Conservation (phyloP, 495 filamentous ascomycete genomes). For the Physcia stellaris region DNA sequence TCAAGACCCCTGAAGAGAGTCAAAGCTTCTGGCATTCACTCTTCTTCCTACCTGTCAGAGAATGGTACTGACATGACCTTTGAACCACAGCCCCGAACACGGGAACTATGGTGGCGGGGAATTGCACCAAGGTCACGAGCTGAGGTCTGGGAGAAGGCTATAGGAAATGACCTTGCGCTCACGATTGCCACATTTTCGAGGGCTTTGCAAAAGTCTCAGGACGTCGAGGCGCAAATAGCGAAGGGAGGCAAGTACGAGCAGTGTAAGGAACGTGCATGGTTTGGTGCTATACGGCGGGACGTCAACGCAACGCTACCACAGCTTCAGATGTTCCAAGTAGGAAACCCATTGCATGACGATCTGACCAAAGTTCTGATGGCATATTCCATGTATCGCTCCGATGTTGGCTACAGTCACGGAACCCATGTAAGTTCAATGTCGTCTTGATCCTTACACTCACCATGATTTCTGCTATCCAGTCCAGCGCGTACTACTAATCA, state of each 20-base stretch:
- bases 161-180: slow-evolving; percentile 80
- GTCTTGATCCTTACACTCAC: too few species aligned
- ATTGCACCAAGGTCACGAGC: slow-evolving; percentile 68
- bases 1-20: too few species aligned
- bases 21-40: too few species aligned
- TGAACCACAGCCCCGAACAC: slow-evolving; percentile 57
- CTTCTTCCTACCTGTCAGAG: too few species aligned
- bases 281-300: slow-evolving; percentile 57
- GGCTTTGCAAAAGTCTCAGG: slow-evolving; percentile 61
- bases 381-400: slow-evolving; percentile 85
- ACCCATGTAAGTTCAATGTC: slow-evolving; percentile 49
- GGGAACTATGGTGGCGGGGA: slow-evolving; percentile 91
- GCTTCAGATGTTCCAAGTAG: slow-evolving; percentile 64
- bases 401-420: slow-evolving; percentile 81
- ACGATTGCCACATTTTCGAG: slow-evolving; percentile 63
- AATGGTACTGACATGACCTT: too few species aligned
- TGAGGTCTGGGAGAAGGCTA: slow-evolving; percentile 71
- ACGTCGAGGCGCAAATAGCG: slow-evolving; percentile 40
- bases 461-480: too few species aligned
- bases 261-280: slow-evolving; percentile 45
- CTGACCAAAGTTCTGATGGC: slow-evolving; percentile 74
- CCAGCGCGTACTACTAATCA: too few species aligned
- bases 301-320: slow-evolving; percentile 62
- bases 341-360: slow-evolving; percentile 59
- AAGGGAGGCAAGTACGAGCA: slow-evolving; percentile 26